These are phyloP conservation scores for Dillenia suffruticosa DNA, from an alignment of 164 flowering plant genomes.

Conservation along the genomic window DNA sequence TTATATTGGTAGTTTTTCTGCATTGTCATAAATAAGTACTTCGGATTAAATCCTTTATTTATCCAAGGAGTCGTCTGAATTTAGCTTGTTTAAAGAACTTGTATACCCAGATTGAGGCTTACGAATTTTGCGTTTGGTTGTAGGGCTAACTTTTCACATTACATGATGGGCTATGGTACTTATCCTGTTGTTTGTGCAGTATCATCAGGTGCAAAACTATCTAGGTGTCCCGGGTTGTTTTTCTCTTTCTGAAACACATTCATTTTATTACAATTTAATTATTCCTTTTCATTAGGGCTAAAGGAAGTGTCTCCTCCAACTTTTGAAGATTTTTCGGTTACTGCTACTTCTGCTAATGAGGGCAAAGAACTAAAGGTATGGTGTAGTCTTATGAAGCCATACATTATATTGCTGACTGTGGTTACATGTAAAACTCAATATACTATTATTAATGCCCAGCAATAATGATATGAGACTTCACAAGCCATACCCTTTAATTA, in stretches of 20 bases:
- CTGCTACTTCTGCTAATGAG: conserved; percentile 15
- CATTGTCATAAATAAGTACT: not conserved
- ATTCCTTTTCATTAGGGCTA: conserved; percentile 13
- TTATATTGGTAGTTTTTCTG: too few species aligned
- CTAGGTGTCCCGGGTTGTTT: not conserved
- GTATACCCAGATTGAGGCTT: not conserved
- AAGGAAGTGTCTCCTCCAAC: conserved; percentile 32
- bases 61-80: too few species aligned
- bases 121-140: not conserved
- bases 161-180: conserved; percentile 18
- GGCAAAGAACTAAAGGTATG: conserved; percentile 45
- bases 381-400: not conserved
- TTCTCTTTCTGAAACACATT: not conserved
- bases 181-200: conserved; percentile 19
- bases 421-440: too few species aligned
- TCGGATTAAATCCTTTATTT: not conserved
- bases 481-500: not conserved
- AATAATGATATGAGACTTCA: not conserved
- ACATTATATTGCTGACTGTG: not conserved
- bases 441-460: not conserved
- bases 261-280: not conserved
- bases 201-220: conserved; percentile 28
- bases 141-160: conserved; percentile 4
- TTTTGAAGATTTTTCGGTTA: conserved; percentile 34
- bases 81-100: not conserved